Base-by-base conservation (phyloP, 2,329 filamentous ascomycete genomes). In the Botrytis cinerea region DNA sequence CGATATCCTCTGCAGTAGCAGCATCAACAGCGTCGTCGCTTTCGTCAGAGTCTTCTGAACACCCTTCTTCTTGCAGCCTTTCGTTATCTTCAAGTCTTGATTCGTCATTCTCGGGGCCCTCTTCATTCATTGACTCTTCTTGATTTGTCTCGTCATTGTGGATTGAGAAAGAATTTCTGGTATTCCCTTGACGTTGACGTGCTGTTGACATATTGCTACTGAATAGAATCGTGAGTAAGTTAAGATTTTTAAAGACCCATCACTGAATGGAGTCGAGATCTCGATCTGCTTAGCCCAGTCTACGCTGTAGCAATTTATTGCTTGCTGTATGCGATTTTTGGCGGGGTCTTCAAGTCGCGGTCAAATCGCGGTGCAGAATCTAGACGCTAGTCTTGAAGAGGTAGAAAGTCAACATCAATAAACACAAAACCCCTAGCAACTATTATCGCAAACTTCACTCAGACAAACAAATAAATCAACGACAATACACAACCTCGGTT, bases 1-100 rank as follows among this genome's bases (percentile, higher is more conserved):
- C 89, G 89, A 99, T 99, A 82, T 99, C 96, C 71, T 94, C 90
- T 75, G 90, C 88, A 22, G 97, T 93, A 9, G 84, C 85, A 32
- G 88, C 85, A 77, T 95, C 92, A 54, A 93, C 86, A 22, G 85
- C 82, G 40, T 87, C 86, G 69, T 93, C 90, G 38, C 77, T 84
- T 67, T 90, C 89, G 14, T 90, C 89, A 45, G 84, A 88, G 51
- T 81, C 82, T 5, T 84, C 84, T 0, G 82, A 83, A 0, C 85
- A 86, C 45, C 82, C 83, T 2, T 87, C 85, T 6, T 82, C 81
- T 8, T 79, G 77, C 18, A 80, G 66, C 48, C 77, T 74, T 48
- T 77, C 71, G n/a, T 75, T 75, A 10, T 79, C 78, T 20, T 77
- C 74, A 43, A 71, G 68, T 61, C 74, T 72, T 8, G 76, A 75